A percentile compares a stretch with the other conserved stretches of the same genome.
Conservation (phyloP, 208 protist species). For the Willaertia magna region DNA sequence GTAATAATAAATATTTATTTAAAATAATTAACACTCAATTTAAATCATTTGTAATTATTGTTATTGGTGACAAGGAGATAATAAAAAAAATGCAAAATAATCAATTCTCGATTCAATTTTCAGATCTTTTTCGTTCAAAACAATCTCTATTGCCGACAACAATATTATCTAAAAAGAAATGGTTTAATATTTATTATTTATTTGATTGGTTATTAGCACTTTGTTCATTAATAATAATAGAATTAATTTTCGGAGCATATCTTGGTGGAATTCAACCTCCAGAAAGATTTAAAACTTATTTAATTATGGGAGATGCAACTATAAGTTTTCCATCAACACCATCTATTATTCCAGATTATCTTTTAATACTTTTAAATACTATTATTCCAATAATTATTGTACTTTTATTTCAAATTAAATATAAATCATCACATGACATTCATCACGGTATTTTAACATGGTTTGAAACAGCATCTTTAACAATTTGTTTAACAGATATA, state of each 20-base stretch:
- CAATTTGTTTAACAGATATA: constrained; percentile 41
- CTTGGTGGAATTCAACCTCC: background rate
- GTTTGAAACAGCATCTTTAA: constrained; percentile 32
- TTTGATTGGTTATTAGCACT: background rate
- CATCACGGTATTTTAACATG: constrained; percentile 34
- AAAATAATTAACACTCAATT: too few species aligned
- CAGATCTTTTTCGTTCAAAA: too few species aligned
- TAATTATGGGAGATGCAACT: background rate
- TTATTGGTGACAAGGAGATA: too few species aligned
- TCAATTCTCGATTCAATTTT: too few species aligned
- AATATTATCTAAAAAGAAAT: too few species aligned
- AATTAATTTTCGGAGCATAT: background rate
- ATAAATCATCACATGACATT: constrained; percentile 28
- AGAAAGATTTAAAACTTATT: background rate
- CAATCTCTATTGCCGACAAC: too few species aligned
- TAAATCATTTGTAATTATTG: too few species aligned
- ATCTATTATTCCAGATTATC: background rate
- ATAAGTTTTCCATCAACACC: background rate
- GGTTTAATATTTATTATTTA: background rate
- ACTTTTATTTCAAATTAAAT: background rate
- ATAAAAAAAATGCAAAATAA: too few species aligned
- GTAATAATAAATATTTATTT: too few species aligned
- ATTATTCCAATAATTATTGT: background rate
- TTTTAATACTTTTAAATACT: background rate
- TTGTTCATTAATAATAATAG: background rate